Evolutionary conservation across 306 rosid genomes (phyloP).

Genomic region (Vigna trinervia): DNA sequence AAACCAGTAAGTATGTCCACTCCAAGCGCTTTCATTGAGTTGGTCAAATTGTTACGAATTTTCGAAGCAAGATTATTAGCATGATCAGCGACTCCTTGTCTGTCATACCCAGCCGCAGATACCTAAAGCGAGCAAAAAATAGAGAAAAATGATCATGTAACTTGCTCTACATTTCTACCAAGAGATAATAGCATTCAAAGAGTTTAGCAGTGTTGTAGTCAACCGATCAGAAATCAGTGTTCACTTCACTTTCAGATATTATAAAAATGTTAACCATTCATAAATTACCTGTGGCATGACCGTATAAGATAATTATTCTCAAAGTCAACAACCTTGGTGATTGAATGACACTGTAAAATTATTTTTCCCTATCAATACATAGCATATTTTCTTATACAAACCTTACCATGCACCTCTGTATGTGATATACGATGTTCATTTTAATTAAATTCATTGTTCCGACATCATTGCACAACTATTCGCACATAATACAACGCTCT

Average conservation of each 20-base stretch:
- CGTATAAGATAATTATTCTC: too few relatives aligned
- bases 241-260: neutral
- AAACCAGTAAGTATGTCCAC: slow-evolving; percentile 93
- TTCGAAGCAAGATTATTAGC: slow-evolving; percentile 95
- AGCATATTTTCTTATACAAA: too few relatives aligned
- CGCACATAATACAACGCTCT: slow-evolving; percentile 18
- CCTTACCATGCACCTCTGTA: neutral
- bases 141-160: slow-evolving; percentile 15
- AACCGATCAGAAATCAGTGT: neutral
- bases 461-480: neutral
- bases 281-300: neutral
- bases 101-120: slow-evolving; percentile 83
- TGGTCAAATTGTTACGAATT: slow-evolving; percentile 88
- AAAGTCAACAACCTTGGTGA: neutral
- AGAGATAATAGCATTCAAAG: neutral
- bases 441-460: neutral
- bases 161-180: slow-evolving; percentile 4
- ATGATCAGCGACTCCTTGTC: slow-evolving; percentile 99
- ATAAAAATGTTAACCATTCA: neutral
- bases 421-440: neutral
- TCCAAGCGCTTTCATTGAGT: slow-evolving; percentile 94
- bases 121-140: slow-evolving; percentile 58
- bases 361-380: too few relatives aligned
- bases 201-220: neutral
- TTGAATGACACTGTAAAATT: too few relatives aligned